phyloP scores from a whole-genome alignment of 805 yeast genomes.

The Zygosaccharomyces rouxii region DNA sequence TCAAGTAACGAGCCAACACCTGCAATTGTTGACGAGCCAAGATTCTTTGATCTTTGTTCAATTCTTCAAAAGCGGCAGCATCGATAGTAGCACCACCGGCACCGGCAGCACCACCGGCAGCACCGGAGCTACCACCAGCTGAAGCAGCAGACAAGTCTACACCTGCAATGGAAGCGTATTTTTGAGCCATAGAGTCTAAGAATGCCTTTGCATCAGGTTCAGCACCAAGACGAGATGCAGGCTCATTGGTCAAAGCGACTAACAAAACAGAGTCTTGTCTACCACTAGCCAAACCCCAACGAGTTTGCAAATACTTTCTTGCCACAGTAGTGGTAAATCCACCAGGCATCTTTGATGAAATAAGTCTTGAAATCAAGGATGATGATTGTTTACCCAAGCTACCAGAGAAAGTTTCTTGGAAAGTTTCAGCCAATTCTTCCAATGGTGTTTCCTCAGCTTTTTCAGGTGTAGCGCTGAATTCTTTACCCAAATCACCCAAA shows the following conservation, averaged over 20 bases:
- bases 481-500: constrained; percentile 97
- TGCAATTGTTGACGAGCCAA: constrained; percentile 62
- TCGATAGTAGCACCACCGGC: constrained; percentile 87
- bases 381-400: constrained; percentile 90
- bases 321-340: constrained; percentile 92
- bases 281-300: constrained; percentile 91
- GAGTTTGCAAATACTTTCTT: constrained; percentile 83
- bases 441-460: constrained; percentile 98
- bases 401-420: constrained; percentile 88
- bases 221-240: constrained; percentile 77
- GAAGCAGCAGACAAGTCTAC: constrained; percentile 67
- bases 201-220: constrained; percentile 89
- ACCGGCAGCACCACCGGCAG: constrained; percentile 49
- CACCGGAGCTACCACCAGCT: constrained; percentile 48
- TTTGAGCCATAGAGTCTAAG: constrained; percentile 75
- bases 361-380: constrained; percentile 82
- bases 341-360: constrained; percentile 99
- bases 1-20: constrained; percentile 90
- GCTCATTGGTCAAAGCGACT: constrained; percentile 82
- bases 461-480: constrained; percentile 96
- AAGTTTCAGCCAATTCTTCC: constrained; percentile 89
- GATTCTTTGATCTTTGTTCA: constrained; percentile 46
- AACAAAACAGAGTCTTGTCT: constrained; percentile 91
- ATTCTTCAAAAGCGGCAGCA: constrained; percentile 85
- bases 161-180: constrained; percentile 81